Base-by-base conservation (phyloP, 1,284 basidiomycete species). In the Melampsora larici-populina region DNA sequence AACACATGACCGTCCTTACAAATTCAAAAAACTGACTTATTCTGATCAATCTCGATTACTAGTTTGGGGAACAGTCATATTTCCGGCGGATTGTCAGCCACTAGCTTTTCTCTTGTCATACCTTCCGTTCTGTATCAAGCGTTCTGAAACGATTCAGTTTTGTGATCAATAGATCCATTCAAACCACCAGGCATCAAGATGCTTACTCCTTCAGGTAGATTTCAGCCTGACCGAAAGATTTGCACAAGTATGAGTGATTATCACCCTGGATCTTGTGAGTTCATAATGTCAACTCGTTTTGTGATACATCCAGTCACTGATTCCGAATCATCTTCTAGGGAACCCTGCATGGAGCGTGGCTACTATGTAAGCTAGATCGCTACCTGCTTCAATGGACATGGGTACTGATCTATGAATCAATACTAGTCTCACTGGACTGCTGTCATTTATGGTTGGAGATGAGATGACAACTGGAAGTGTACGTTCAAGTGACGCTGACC, bases 191-290 rank as follows among this genome's bases (percentile, higher is more conserved):
- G 94, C 77, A 96, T 97, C 86, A 97, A 97, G 91, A 92, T 97
- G 91, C 89, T 92, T 83, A 97, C 94, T 26, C 94, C 94, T 0
- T 94, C 92, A 18, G 94, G 94, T 15, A 89, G 94, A 70, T 97
- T 97, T 84, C 90, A 93, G 81, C 91, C 92, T 36, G 92, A 95
- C 86, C 90, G 90, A 85, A 95, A 94, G 87, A 97, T 97, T 80
- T 96, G 93, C 83, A 94, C 94, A 85, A 94, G 92, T 51, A 95
- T 95, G 93, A 94, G 93, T 2, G 92, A 94, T 83, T 97, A 93
- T 83, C 92, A 94, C 82, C 92, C 93, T 0, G 92, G 92, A 80
- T 89, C 90, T 26, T 72, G 93, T 94, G 82, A 85, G 92, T 88
- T 31, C 13, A 49, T 17, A 79, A 78, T 36, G 49, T 21, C 26